Percentiles rank a stretch among this genome's conserved stretches.
Conservation (phyloP, 352 stramenopile species). For the Pythium guiyangense region DNA sequence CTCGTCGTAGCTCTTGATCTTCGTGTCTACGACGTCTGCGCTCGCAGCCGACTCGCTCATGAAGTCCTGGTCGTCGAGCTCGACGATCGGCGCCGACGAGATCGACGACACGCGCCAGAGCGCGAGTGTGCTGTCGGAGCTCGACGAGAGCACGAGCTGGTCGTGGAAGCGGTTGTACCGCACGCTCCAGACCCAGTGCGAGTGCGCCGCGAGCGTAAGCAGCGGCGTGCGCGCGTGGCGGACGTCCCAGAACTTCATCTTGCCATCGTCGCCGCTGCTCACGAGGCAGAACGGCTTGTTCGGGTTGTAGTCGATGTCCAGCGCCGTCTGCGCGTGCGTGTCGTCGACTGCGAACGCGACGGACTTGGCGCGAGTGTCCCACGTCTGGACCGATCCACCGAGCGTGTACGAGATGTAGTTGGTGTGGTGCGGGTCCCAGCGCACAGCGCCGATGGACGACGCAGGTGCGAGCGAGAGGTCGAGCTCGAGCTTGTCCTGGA, state of each 20-base stretch:
- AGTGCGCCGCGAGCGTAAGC: slow-evolving; percentile 87
- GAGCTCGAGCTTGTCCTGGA: slow-evolving; percentile 40
- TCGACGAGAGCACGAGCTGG: slow-evolving; percentile 92
- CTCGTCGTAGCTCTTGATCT: slow-evolving; percentile 90
- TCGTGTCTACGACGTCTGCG: slow-evolving; percentile 56
- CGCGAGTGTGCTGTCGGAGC: slow-evolving; percentile 92
- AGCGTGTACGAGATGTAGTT: slow-evolving; percentile 60
- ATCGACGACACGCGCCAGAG: slow-evolving; percentile 97
- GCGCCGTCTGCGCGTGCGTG: slow-evolving; percentile 47
- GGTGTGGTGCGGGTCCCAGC: slow-evolving; percentile 83
- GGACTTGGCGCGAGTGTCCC: slow-evolving; percentile 57
- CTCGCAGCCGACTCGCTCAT: slow-evolving; percentile 58
- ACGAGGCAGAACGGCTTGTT: slow-evolving; percentile 93
- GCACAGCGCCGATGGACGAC: slow-evolving; percentile 30
- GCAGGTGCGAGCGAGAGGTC: slow-evolving; percentile 39
- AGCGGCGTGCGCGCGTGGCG: slow-evolving; percentile 74
- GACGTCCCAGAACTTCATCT: slow-evolving; percentile 98
- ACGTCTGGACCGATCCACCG: slow-evolving; percentile 60
- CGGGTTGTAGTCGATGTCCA: slow-evolving; percentile 97
- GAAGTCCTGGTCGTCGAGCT: slow-evolving; percentile 84
- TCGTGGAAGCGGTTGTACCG: slow-evolving; percentile 99
- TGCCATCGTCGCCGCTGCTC: slow-evolving; percentile 92
- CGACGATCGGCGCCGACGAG: slow-evolving; percentile 94
- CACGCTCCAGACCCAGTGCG: slow-evolving; percentile 89
- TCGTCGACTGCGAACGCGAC: slow-evolving; percentile 44